phyloP scores from a whole-genome alignment of 2,329 filamentous ascomycete species.

The Neocatenulostroma microsporum region DNA sequence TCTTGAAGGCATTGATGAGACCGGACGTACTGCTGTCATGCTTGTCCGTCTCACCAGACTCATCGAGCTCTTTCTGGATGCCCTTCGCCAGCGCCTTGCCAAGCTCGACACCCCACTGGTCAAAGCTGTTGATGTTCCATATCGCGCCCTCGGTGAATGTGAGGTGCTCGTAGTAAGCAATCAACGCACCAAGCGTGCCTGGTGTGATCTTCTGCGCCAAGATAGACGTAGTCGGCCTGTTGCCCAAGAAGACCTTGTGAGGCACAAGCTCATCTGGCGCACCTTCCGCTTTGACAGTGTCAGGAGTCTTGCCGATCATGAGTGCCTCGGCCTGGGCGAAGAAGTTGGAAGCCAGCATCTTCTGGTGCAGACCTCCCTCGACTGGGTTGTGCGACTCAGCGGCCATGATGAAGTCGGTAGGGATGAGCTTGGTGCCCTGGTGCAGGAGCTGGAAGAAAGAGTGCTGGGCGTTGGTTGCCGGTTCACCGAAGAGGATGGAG shows the following conservation, averaged over 20 bases:
- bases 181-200: slow-evolving; percentile 84
- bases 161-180: slow-evolving; percentile 98
- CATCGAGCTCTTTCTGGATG: slow-evolving; percentile 66
- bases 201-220: slow-evolving; percentile 91
- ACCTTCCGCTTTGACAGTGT: slow-evolving; percentile 69
- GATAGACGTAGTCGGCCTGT: slow-evolving; percentile 93
- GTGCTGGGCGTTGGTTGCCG: slow-evolving; percentile 97
- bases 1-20: slow-evolving; percentile 88
- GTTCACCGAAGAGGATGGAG: slow-evolving; percentile 92
- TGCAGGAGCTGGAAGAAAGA: slow-evolving; percentile 99
- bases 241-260: slow-evolving; percentile 98
- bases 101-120: slow-evolving; percentile 98
- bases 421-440: slow-evolving; percentile 98
- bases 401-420: slow-evolving; percentile 94
- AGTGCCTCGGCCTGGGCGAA: slow-evolving; percentile 82
- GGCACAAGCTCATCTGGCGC: slow-evolving; percentile 68
- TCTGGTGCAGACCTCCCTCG: slow-evolving; percentile 87
- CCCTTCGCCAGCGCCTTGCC: slow-evolving; percentile 86
- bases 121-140: slow-evolving; percentile 99
- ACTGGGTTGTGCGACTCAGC: slow-evolving; percentile 96
- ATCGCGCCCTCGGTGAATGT: slow-evolving; percentile 96
- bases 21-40: slow-evolving; percentile 87
- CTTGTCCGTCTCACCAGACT: slow-evolving; percentile 58
- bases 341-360: slow-evolving; percentile 90
- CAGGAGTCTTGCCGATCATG: slow-evolving; percentile 78